Evolutionary conservation across 805 yeast genomes (phyloP).

Genomic region (Isabelozyma gotoi): DNA sequence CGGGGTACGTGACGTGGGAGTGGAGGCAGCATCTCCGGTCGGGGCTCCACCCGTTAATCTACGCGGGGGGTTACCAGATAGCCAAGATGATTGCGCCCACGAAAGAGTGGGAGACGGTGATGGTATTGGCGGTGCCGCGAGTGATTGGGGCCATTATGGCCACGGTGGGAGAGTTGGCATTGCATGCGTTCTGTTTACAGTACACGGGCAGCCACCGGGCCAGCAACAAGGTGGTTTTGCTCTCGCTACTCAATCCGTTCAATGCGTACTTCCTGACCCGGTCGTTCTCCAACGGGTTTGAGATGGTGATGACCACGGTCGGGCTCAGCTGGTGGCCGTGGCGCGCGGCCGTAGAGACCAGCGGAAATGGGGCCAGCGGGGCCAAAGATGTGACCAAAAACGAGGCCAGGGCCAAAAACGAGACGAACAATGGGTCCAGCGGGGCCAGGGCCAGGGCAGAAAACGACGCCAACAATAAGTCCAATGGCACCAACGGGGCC

Average conservation of each 20-base stretch:
- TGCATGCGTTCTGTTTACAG: slow-evolving; percentile 46
- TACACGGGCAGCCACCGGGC: slow-evolving; percentile 34
- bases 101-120: slow-evolving; percentile 28
- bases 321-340: slow-evolving; percentile 77
- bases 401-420: background rate
- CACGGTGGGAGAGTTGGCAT: slow-evolving; percentile 65
- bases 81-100: slow-evolving; percentile 24
- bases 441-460: too few species aligned
- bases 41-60: slow-evolving; percentile 75
- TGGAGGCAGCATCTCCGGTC: slow-evolving; percentile 79
- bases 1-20: slow-evolving; percentile 92
- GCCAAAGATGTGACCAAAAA: background rate
- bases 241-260: slow-evolving; percentile 67
- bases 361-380: background rate
- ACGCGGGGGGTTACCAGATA: slow-evolving; percentile 42
- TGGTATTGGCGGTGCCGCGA: slow-evolving; percentile 58
- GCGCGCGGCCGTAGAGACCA: slow-evolving; percentile 25
- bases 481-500: too few species aligned
- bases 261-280: slow-evolving; percentile 81
- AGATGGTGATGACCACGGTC: slow-evolving; percentile 64
- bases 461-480: too few species aligned
- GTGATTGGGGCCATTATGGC: slow-evolving; percentile 68
- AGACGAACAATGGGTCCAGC: background rate
- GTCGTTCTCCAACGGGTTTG: slow-evolving; percentile 83
- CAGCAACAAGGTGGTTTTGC: slow-evolving; percentile 36